phyloP scores from a whole-genome alignment of 2,329 filamentous ascomycete genomes.

The Aspergillus piperis region DNA sequence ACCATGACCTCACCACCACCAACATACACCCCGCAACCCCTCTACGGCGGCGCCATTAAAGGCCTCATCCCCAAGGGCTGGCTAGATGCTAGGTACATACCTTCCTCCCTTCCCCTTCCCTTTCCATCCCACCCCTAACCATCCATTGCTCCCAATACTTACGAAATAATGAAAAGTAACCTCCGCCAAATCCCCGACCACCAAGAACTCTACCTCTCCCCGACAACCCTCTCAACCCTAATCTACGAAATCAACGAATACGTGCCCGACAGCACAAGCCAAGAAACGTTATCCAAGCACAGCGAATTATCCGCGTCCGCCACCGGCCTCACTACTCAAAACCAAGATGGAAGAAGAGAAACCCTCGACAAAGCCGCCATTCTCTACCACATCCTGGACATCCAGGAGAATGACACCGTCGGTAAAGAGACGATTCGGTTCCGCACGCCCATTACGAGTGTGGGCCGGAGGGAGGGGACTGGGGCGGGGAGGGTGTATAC shows the following conservation, averaged over 20 bases:
- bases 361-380: slow-evolving; percentile 56
- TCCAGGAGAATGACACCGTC: slow-evolving; percentile 47
- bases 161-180: slow-evolving; percentile 20
- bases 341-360: background rate
- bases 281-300: slow-evolving; percentile 22
- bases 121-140: background rate
- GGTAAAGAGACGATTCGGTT: slow-evolving; percentile 51
- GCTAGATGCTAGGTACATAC: slow-evolving; percentile 39
- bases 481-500: slow-evolving; percentile 11
- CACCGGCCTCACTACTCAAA: slow-evolving; percentile 37
- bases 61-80: slow-evolving; percentile 37
- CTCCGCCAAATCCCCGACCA: slow-evolving; percentile 54
- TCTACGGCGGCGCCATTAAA: slow-evolving; percentile 40
- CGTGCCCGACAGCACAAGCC: slow-evolving; percentile 50
- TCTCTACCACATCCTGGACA: slow-evolving; percentile 60
- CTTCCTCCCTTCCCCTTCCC: background rate
- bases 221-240: slow-evolving; percentile 78
- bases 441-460: no score
- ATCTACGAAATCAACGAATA: slow-evolving; percentile 90
- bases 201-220: slow-evolving; percentile 89
- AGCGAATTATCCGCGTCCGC: slow-evolving; percentile 45
- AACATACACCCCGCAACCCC: slow-evolving; percentile 28
- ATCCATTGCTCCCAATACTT: background rate
- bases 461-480: background rate
- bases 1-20: slow-evolving; percentile 11